Conservation (phyloP, 1,139 yeast genomes). For the Sugiyamaella neomexicana region DNA sequence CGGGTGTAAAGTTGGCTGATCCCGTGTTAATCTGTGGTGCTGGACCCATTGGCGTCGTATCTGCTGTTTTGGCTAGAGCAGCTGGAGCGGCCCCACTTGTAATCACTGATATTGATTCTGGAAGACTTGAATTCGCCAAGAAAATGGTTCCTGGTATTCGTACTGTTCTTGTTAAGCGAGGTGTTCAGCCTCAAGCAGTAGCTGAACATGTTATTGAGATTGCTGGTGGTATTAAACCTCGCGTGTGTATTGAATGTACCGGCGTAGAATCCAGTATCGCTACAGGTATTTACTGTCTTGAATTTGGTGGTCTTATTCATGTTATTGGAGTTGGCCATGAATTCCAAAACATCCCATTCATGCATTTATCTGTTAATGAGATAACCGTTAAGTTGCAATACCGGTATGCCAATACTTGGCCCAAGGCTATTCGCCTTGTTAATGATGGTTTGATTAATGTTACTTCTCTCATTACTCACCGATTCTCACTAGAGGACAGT, state of each 20-base stretch:
- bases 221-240: slow-evolving; percentile 55
- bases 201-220: slow-evolving; percentile 44
- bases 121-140: slow-evolving; percentile 31
- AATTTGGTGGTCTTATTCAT: slow-evolving; percentile 64
- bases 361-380: slow-evolving; percentile 69
- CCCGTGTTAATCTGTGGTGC: slow-evolving; percentile 82
- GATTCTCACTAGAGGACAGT: slow-evolving; percentile 72
- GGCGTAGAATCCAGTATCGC: slow-evolving; percentile 69
- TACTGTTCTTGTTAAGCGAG: slow-evolving; percentile 31
- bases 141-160: slow-evolving; percentile 38
- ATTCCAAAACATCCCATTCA: slow-evolving; percentile 69
- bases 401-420: slow-evolving; percentile 77
- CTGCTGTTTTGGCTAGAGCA: slow-evolving; percentile 76
- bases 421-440: slow-evolving; percentile 67
- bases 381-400: slow-evolving; percentile 71
- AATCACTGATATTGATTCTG: slow-evolving; percentile 51
- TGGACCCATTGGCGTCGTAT: slow-evolving; percentile 86
- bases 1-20: slow-evolving; percentile 70
- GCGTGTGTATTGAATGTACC: slow-evolving; percentile 67
- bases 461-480: slow-evolving; percentile 71
- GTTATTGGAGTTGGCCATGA: slow-evolving; percentile 79
- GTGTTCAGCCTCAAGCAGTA: slow-evolving; percentile 39
- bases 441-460: slow-evolving; percentile 62
- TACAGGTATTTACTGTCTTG: slow-evolving; percentile 58
- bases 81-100: slow-evolving; percentile 76